These are phyloP conservation scores for Peronospora tabacina DNA, from an alignment of 352 stramenopile species.

Conservation along the genomic window DNA sequence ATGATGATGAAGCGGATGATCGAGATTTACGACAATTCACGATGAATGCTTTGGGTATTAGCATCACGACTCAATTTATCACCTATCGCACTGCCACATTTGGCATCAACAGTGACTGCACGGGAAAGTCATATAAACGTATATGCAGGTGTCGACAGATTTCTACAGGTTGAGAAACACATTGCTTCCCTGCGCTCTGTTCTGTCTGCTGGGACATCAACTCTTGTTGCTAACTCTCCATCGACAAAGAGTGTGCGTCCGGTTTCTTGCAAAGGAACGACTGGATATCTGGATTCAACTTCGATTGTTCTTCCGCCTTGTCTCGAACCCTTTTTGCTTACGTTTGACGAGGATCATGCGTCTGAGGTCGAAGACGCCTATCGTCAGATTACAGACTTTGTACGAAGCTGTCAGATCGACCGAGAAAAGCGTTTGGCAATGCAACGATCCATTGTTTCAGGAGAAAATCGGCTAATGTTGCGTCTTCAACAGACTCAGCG, in stretches of 20 bases:
- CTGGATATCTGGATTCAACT: too few relatives aligned
- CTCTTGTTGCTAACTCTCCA: constrained; percentile 2
- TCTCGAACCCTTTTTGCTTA: constrained; percentile 17
- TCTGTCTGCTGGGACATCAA: constrained; percentile 7
- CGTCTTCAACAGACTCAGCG: constrained; percentile 66
- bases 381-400: constrained; percentile 43
- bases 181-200: constrained; percentile 31
- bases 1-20: constrained; percentile 39
- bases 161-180: constrained; percentile 32
- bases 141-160: constrained; percentile 21
- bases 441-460: constrained; percentile 32
- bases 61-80: neutral
- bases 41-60: constrained; percentile 8
- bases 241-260: constrained; percentile 13
- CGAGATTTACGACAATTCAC: constrained; percentile 26
- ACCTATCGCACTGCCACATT: neutral
- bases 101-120: neutral
- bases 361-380: constrained; percentile 37
- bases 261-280: neutral
- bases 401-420: constrained; percentile 35
- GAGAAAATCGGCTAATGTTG: constrained; percentile 54
- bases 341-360: constrained; percentile 22
- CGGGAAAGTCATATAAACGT: neutral
- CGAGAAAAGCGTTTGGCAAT: constrained; percentile 24
- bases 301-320: constrained; percentile 2